phyloP scores from a whole-genome alignment of 2,329 filamentous ascomycete genomes.

The Fusarium praegraminearum region DNA sequence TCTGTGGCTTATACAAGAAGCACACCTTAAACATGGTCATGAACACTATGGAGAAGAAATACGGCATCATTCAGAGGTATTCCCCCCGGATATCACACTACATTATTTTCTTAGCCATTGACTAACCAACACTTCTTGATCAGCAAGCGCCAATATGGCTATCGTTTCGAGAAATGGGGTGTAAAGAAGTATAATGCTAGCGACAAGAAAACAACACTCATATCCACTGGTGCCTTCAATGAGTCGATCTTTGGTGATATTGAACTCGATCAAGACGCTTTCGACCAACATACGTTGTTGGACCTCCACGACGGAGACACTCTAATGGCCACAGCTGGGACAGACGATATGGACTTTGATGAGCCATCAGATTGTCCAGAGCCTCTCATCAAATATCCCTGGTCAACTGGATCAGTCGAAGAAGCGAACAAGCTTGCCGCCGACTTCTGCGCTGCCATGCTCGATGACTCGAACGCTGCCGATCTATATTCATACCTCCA shows the following conservation, averaged over 20 bases:
- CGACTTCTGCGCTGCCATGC: constrained; percentile 45
- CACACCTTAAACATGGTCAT: constrained; percentile 42
- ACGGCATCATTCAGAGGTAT: constrained; percentile 40
- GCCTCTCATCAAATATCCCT: constrained; percentile 25
- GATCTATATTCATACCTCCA: constrained; percentile 37
- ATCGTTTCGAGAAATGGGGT: constrained; percentile 47
- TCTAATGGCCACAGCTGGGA: not conserved
- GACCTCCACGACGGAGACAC: not conserved
- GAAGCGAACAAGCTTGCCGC: constrained; percentile 43
- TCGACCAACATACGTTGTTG: constrained; percentile 3
- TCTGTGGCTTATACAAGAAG: constrained; percentile 38
- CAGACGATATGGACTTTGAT: constrained; percentile 22
- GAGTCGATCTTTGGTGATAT: constrained; percentile 9
- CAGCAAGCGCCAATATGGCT: constrained; percentile 51
- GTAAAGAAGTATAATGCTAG: constrained; percentile 45
- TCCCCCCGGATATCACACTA: not conserved
- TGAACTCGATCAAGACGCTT: constrained; percentile 7
- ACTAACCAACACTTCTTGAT: constrained; percentile 13
- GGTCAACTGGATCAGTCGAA: constrained; percentile 29
- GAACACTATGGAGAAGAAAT: constrained; percentile 36
- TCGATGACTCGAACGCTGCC: constrained; percentile 44
- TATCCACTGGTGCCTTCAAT: constrained; percentile 8
- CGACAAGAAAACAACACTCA: constrained; percentile 31
- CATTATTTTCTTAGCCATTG: not conserved
- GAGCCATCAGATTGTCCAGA: not conserved